A percentile compares a stretch with the other conserved stretches of the same genome.
These are phyloP conservation scores for Lipomyces oligophaga DNA, from an alignment of 805 yeast genomes.

Conservation along the genomic window DNA sequence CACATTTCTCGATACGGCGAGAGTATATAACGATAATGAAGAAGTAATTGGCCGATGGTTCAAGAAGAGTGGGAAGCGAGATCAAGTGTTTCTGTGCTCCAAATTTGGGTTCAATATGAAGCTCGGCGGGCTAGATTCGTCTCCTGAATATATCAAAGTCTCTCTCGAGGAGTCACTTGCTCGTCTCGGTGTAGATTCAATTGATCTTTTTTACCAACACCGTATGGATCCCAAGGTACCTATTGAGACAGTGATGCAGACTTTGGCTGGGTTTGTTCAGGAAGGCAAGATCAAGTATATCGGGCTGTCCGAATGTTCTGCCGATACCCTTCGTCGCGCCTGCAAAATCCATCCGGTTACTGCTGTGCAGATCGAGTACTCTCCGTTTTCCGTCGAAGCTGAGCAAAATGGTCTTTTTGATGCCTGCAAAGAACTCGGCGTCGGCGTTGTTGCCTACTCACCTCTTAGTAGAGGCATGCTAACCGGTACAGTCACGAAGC, in stretches of 20 bases:
- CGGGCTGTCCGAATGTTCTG: constrained; percentile 71
- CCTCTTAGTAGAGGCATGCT: constrained; percentile 79
- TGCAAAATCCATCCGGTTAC: constrained; percentile 52
- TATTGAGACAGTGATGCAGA: constrained; percentile 55
- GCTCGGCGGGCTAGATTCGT: constrained; percentile 34
- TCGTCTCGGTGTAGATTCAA: constrained; percentile 21
- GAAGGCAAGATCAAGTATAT: constrained; percentile 64
- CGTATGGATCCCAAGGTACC: constrained; percentile 60
- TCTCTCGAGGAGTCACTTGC: constrained; percentile 21
- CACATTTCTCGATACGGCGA: constrained; percentile 61
- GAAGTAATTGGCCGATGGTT: constrained; percentile 53
- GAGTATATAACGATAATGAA: constrained; percentile 62
- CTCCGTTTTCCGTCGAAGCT: constrained; percentile 62
- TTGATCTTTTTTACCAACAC: constrained; percentile 68
- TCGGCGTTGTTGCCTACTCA: constrained; percentile 76
- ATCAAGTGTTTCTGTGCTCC: constrained; percentile 51
- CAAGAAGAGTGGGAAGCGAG: constrained; percentile 23
- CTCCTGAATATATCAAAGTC: constrained; percentile 22
- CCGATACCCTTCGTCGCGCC: constrained; percentile 59
- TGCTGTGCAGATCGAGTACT: constrained; percentile 75
- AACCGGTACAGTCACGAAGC: constrained; percentile 54
- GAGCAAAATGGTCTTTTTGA: constrained; percentile 60
- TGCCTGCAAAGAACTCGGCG: constrained; percentile 51
- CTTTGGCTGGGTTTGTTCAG: constrained; percentile 56
- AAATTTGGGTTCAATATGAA: constrained; percentile 51